These are phyloP conservation scores for Aleurites moluccanus DNA, from an alignment of 441 rosid species.

Conservation along the genomic window DNA sequence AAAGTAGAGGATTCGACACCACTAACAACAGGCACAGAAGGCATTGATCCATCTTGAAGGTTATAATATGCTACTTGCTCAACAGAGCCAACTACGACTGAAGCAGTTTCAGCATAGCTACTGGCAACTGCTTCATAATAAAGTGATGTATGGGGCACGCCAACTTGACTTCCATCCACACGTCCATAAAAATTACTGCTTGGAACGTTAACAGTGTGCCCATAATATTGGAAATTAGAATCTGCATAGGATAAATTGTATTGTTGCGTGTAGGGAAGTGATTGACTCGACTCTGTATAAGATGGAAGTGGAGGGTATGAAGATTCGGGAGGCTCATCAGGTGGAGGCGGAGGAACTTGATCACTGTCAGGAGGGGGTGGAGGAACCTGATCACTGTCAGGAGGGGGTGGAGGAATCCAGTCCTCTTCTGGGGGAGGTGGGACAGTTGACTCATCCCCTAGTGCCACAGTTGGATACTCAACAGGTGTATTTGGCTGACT, in stretches of 20 bases:
- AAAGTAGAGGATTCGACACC: conserved; percentile 41
- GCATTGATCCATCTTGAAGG: conserved; percentile 49
- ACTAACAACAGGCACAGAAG: conserved; percentile 44
- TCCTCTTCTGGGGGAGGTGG: conserved; percentile 79
- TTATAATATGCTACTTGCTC: conserved; percentile 55
- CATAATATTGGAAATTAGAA: conserved; percentile 56
- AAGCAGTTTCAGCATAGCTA: conserved; percentile 51
- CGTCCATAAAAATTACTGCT: conserved; percentile 56
- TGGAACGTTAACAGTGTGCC: conserved; percentile 40
- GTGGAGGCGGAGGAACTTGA: conserved; percentile 52
- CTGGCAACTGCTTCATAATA: conserved; percentile 59
- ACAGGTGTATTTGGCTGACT: conserved; percentile 36
- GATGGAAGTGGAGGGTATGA: conserved; percentile 46
- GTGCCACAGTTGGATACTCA: conserved; percentile 28
- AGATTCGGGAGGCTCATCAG: conserved; percentile 65
- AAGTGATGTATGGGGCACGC: conserved; percentile 49
- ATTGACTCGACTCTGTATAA: conserved; percentile 50
- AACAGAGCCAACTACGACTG: conserved; percentile 44
- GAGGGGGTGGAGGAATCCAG: conserved; percentile 94
- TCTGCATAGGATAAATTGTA: conserved; percentile 59
- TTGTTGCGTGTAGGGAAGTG: conserved; percentile 49
- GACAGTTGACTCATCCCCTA: conserved; percentile 37
- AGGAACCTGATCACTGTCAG: conserved; percentile 57
- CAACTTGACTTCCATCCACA: conserved; percentile 66
- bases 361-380: conserved; percentile 83